Evolutionary conservation across 495 filamentous ascomycete genomes (phyloP).

Genomic region (Aspergillus bertholletiae): DNA sequence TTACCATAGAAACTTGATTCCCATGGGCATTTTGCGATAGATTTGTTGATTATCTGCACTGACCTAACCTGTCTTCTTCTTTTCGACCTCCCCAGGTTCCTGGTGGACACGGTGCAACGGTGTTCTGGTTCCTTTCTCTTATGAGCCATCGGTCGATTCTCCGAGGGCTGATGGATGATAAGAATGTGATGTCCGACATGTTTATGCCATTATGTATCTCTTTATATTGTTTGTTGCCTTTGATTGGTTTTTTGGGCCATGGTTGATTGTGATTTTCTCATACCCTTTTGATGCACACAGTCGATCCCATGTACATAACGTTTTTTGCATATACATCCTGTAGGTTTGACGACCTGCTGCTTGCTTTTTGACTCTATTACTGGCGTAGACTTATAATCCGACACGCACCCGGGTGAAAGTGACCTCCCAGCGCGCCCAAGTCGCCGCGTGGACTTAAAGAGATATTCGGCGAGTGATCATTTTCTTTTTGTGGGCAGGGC

Average conservation of each 20-base stretch:
- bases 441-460: too few relatives aligned
- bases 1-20: slow-evolving; percentile 4
- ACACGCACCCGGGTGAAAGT: too few relatives aligned
- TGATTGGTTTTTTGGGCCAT: slow-evolving; percentile 12
- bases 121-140: slow-evolving; percentile 30
- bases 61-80: slow-evolving; percentile 16
- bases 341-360: background rate
- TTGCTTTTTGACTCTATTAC: too few relatives aligned
- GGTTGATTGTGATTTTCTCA: slow-evolving; percentile 16
- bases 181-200: slow-evolving; percentile 23
- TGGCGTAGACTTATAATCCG: too few relatives aligned
- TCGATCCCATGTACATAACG: slow-evolving; percentile 21
- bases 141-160: slow-evolving; percentile 10
- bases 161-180: slow-evolving; percentile 23
- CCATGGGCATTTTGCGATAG: slow-evolving; percentile 15
- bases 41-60: slow-evolving; percentile 14
- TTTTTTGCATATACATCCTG: slow-evolving; percentile 19
- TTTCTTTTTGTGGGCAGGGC: too few relatives aligned
- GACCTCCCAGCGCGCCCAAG: too few relatives aligned
- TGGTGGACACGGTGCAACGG: slow-evolving; percentile 26
- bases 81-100: slow-evolving; percentile 14
- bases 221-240: slow-evolving; percentile 12
- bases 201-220: slow-evolving; percentile 27
- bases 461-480: too few relatives aligned
- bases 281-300: slow-evolving; percentile 21